These are phyloP conservation scores for Botrytis pseudocinerea DNA, from an alignment of 2,329 filamentous ascomycete genomes.

Conservation along the genomic window DNA sequence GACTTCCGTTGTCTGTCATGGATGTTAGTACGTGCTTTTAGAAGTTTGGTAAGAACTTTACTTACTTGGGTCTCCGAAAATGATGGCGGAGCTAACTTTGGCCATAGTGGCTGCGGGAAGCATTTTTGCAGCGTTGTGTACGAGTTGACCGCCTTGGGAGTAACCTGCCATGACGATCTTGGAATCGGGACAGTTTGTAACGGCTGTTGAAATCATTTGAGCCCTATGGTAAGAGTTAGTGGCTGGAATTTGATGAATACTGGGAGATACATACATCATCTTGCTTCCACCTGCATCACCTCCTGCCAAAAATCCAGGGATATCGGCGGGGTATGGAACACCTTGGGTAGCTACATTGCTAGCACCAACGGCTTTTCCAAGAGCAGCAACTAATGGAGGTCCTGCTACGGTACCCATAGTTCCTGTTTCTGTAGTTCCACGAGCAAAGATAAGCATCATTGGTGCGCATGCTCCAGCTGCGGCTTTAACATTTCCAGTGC, in stretches of 20 bases:
- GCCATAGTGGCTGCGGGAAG: conserved; percentile 28
- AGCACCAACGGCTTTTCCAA: conserved; percentile 43
- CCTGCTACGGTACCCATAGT: conserved; percentile 32
- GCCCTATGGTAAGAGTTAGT: conserved; percentile 25
- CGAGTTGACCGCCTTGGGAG: conserved; percentile 36
- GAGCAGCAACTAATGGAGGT: conserved; percentile 35
- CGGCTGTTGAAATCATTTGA: conserved; percentile 27
- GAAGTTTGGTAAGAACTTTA: background rate
- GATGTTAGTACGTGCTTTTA: background rate
- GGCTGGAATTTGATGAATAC: background rate
- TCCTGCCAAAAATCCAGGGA: conserved; percentile 48
- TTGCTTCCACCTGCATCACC: conserved; percentile 48
- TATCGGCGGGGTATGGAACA: conserved; percentile 52
- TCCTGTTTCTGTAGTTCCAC: conserved; percentile 34
- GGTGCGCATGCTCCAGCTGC: conserved; percentile 28
- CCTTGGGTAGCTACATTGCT: conserved; percentile 51
- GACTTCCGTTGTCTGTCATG: conserved; percentile 30
- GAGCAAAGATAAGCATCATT: conserved; percentile 36
- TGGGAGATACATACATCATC: conserved; percentile 42
- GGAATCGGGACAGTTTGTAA: conserved; percentile 30
- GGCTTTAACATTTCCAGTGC: background rate
- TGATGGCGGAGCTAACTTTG: conserved; percentile 31
- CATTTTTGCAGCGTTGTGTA: conserved; percentile 31
- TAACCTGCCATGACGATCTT: conserved; percentile 34
- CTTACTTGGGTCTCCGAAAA: conserved; percentile 36